A percentile compares a stretch with the other conserved stretches of the same genome.
phyloP scores from a whole-genome alignment of 108 stramenopile genomes.

The Cyclostephanos tholiformis region DNA sequence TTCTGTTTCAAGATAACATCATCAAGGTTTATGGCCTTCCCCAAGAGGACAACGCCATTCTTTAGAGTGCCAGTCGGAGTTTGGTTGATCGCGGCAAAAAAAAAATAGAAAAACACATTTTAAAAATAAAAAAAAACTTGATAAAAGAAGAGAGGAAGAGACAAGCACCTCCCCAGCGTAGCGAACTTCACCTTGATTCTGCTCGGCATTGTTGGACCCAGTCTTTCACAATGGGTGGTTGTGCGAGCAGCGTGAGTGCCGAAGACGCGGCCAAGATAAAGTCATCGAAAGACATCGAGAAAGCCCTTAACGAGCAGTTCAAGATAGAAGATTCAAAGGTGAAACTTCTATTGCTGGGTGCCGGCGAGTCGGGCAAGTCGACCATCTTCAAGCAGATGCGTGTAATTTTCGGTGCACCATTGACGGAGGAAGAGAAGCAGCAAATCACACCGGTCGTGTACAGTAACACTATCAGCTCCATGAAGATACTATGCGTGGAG shows the following conservation, averaged over 20 bases:
- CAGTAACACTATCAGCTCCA: slow-evolving; percentile 78
- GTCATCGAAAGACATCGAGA: slow-evolving; percentile 55
- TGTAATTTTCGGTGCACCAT: slow-evolving; percentile 77
- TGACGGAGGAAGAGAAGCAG: slow-evolving; percentile 78
- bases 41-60: slow-evolving; percentile 4
- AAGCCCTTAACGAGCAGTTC: slow-evolving; percentile 46
- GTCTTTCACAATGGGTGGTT: slow-evolving; percentile 37
- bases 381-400: slow-evolving; percentile 98
- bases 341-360: slow-evolving; percentile 97
- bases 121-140: too few relatives aligned
- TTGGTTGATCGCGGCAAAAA: slow-evolving; percentile 16
- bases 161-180: background rate
- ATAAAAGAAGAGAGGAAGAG: too few relatives aligned
- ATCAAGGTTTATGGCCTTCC: slow-evolving; percentile 39
- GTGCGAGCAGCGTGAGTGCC: slow-evolving; percentile 33
- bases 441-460: slow-evolving; percentile 86
- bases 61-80: slow-evolving; percentile 23
- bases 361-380: slow-evolving; percentile 98
- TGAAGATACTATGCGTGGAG: slow-evolving; percentile 77
- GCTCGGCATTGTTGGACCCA: background rate
- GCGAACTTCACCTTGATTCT: background rate
- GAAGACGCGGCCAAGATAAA: slow-evolving; percentile 42
- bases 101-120: too few relatives aligned
- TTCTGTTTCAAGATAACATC: slow-evolving; percentile 45
- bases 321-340: slow-evolving; percentile 65